Evolutionary conservation across 1,284 basidiomycete species (phyloP).

Genomic region (Pascua sp.): DNA sequence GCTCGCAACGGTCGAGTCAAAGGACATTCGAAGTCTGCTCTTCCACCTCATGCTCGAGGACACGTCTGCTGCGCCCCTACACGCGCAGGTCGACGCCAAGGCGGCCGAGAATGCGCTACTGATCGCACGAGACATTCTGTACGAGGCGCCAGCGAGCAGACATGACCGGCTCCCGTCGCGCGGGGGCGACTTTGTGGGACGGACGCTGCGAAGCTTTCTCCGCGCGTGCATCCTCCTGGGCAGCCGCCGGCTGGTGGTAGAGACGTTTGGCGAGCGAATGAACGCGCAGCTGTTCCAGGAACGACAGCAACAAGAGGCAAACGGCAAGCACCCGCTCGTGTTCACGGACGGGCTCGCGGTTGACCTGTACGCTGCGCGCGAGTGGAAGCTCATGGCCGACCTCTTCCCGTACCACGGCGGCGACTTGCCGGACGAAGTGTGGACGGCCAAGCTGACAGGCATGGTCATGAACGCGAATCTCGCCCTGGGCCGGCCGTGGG

Average conservation of each 20-base stretch:
- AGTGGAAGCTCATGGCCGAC: constrained; percentile 22
- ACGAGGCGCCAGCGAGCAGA: constrained; percentile 3
- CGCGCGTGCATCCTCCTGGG: constrained; percentile 11
- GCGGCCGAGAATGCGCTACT: background rate
- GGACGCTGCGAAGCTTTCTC: constrained; percentile 12
- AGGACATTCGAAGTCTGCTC: constrained; percentile 12
- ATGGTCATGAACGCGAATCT: constrained; percentile 30
- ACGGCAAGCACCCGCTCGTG: constrained; percentile 1
- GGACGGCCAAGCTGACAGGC: constrained; percentile 19
- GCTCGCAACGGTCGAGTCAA: constrained; percentile 3
- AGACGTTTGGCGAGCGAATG: constrained; percentile 18
- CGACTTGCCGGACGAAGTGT: constrained; percentile 14
- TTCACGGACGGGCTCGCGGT: constrained; percentile 17
- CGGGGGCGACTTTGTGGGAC: constrained; percentile 5
- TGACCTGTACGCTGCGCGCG: constrained; percentile 13
- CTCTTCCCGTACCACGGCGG: constrained; percentile 13
- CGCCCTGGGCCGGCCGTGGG: constrained; percentile 21
- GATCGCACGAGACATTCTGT: constrained; percentile 6
- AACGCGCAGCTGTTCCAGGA: constrained; percentile 6
- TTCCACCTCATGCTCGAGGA: constrained; percentile 4
- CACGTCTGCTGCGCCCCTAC: background rate
- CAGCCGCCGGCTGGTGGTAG: constrained; percentile 6
- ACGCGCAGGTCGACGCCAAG: background rate
- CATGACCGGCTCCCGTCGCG: constrained; percentile 2
- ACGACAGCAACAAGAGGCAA: background rate